phyloP scores from a whole-genome alignment of 2,329 filamentous ascomycete genomes.

The Metarhizium sp. region DNA sequence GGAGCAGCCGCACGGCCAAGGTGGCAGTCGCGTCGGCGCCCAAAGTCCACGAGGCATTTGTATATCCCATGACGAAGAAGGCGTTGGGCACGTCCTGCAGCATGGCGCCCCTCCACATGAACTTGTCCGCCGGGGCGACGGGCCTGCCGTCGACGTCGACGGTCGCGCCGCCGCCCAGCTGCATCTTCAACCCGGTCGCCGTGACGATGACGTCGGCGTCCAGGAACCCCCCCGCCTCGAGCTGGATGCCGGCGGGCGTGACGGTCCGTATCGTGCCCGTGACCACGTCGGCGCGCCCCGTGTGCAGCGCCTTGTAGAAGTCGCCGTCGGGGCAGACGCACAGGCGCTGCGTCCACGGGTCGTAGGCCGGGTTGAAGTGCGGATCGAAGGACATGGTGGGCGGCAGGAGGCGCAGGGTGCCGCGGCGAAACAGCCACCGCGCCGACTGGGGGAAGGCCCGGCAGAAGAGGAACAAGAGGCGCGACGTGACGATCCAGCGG shows the following conservation, averaged over 20 bases:
- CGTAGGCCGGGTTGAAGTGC: conserved; percentile 45
- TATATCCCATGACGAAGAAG: conserved; percentile 49
- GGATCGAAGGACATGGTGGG: conserved; percentile 35
- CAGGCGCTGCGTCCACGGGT: conserved; percentile 59
- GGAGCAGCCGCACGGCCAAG: neutral
- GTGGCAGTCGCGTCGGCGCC: conserved; percentile 35
- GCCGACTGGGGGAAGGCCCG: conserved; percentile 36
- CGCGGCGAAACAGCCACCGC: conserved; percentile 30
- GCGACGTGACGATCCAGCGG: conserved; percentile 34
- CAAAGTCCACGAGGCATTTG: conserved; percentile 51
- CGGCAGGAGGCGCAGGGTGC: conserved; percentile 38
- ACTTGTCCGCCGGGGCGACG: conserved; percentile 33
- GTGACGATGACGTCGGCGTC: conserved; percentile 54
- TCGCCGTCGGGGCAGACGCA: conserved; percentile 46
- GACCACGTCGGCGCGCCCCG: conserved; percentile 28
- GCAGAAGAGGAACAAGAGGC: conserved; percentile 37
- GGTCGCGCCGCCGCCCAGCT: conserved; percentile 7
- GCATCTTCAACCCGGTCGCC: conserved; percentile 51
- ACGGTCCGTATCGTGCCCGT: conserved; percentile 37
- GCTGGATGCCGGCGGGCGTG: conserved; percentile 31
- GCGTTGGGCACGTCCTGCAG: conserved; percentile 52
- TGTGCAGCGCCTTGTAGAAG: conserved; percentile 33
- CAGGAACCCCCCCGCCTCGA: conserved; percentile 33
- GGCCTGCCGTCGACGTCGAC: conserved; percentile 35
- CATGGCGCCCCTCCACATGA: conserved; percentile 51